phyloP scores from a whole-genome alignment of 2,329 filamentous ascomycete species.

The Rugonectria rugulosa region DNA sequence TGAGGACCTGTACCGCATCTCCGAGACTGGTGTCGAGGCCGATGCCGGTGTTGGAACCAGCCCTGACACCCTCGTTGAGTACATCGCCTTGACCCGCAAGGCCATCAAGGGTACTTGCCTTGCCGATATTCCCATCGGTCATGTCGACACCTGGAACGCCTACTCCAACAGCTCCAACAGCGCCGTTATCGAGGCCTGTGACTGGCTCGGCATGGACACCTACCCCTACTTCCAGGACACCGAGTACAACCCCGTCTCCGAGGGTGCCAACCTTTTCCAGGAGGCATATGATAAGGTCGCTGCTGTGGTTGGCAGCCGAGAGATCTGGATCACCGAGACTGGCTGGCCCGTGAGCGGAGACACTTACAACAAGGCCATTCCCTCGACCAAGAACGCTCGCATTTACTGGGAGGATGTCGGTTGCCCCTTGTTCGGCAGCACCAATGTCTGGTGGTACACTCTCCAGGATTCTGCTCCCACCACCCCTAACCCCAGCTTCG shows the following conservation, averaged over 20 bases:
- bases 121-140: slow-evolving; percentile 69
- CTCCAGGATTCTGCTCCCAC: slow-evolving; percentile 70
- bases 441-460: slow-evolving; percentile 80
- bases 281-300: slow-evolving; percentile 68
- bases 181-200: slow-evolving; percentile 71
- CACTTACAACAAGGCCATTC: slow-evolving; percentile 66
- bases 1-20: slow-evolving; percentile 86
- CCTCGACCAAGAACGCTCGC: slow-evolving; percentile 73
- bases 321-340: slow-evolving; percentile 87
- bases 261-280: slow-evolving; percentile 72
- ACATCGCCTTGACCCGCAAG: slow-evolving; percentile 73
- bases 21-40: slow-evolving; percentile 71
- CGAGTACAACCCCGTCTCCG: slow-evolving; percentile 69
- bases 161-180: slow-evolving; percentile 78
- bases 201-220: slow-evolving; percentile 85
- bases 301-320: slow-evolving; percentile 68
- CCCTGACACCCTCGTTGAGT: slow-evolving; percentile 69
- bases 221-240: slow-evolving; percentile 86
- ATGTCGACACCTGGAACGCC: slow-evolving; percentile 89
- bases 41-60: slow-evolving; percentile 68
- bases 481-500: slow-evolving; percentile 73
- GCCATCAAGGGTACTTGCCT: slow-evolving; percentile 70
- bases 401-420: slow-evolving; percentile 83
- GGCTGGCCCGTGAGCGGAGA: slow-evolving; percentile 82
- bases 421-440: slow-evolving; percentile 71